phyloP scores from a whole-genome alignment of 768 basidiomycete genomes.

The Termitomyces sp. region DNA sequence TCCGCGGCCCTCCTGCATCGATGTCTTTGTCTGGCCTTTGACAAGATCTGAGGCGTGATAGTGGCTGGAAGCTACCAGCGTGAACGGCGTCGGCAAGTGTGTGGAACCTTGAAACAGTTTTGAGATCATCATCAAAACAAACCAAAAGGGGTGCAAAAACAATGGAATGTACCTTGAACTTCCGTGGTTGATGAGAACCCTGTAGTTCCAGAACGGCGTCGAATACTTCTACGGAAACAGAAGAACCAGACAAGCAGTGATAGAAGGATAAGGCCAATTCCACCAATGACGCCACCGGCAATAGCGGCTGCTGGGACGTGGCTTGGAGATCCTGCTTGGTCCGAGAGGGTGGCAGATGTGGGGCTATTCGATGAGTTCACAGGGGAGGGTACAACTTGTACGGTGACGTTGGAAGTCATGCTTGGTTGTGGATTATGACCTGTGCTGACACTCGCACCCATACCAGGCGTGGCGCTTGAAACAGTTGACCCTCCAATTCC shows the following conservation, averaged over 20 bases:
- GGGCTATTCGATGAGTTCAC: too few relatives aligned
- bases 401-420: too few relatives aligned
- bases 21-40: too few relatives aligned
- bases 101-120: not conserved
- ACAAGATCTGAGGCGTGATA: too few relatives aligned
- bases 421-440: too few relatives aligned
- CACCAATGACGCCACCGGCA: constrained; percentile 1
- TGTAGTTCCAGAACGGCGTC: not conserved
- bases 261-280: constrained; percentile 1
- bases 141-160: not conserved
- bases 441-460: too few relatives aligned
- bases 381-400: too few relatives aligned
- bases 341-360: too few relatives aligned
- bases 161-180: not conserved
- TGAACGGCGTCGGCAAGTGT: not conserved
- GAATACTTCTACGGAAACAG: not conserved
- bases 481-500: too few relatives aligned
- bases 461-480: too few relatives aligned
- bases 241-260: not conserved
- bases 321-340: not conserved
- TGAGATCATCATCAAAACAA: not conserved
- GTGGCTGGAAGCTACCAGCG: not conserved
- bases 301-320: not conserved
- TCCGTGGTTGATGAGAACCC: not conserved
- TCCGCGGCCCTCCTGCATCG: too few relatives aligned